Conservation (phyloP, 2,329 filamentous ascomycete genomes). For the Arthrobotrys megalospora region DNA sequence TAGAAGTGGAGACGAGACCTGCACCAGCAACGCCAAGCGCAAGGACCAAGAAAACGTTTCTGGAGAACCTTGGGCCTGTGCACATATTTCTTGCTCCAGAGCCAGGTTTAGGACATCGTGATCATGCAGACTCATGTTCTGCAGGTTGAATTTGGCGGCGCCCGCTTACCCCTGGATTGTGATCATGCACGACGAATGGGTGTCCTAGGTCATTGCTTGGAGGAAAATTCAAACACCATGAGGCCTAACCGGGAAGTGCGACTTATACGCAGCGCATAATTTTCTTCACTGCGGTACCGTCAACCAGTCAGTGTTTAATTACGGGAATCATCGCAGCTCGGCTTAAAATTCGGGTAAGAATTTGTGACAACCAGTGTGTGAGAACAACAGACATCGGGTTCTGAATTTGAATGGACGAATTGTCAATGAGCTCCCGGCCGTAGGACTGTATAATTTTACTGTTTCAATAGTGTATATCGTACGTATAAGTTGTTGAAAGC, state of each 20-base stretch:
- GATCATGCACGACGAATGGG: not conserved
- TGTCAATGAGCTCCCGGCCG: not conserved
- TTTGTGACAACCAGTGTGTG: not conserved
- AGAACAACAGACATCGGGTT: not conserved
- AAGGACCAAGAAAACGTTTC: conserved; percentile 39
- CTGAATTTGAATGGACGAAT: not conserved
- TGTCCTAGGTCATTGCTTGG: conserved; percentile 16
- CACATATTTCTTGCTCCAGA: not conserved
- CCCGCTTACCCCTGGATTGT: conserved; percentile 5
- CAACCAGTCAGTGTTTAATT: not conserved
- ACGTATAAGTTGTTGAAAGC: too few species aligned
- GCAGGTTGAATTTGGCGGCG: conserved; percentile 6
- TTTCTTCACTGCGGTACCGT: not conserved
- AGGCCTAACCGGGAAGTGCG: conserved; percentile 4
- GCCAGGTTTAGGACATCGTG: conserved; percentile 21
- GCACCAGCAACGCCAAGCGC: conserved; percentile 38
- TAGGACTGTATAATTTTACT: not conserved
- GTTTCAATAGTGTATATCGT: not conserved
- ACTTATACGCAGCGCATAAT: not conserved
- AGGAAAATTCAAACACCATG: conserved; percentile 24
- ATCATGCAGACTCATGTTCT: conserved; percentile 10
- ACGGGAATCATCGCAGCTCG: not conserved
- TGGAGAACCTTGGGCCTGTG: conserved; percentile 38
- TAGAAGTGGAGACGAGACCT: conserved; percentile 35
- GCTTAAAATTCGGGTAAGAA: conserved; percentile 44